Conservation (phyloP, 306 rosid genomes). For the Begonia peltatifolia region DNA sequence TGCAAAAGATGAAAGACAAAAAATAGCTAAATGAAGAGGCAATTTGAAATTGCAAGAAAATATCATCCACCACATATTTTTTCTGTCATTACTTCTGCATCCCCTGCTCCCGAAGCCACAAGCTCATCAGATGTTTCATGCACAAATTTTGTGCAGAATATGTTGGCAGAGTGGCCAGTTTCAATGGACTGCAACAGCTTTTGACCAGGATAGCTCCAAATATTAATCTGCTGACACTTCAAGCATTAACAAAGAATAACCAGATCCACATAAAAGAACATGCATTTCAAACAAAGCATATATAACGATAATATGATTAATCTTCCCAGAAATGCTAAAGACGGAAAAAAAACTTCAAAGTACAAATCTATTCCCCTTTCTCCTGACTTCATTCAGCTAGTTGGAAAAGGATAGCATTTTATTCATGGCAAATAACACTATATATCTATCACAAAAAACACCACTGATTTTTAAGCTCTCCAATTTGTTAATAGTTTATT, state of each 20-base stretch:
- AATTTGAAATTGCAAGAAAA: not conserved
- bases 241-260: not conserved
- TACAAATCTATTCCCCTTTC: no score
- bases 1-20: constrained; percentile 19
- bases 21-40: not conserved
- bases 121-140: constrained; percentile 96
- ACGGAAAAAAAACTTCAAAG: no score
- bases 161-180: constrained; percentile 84
- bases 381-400: no score
- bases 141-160: constrained; percentile 88
- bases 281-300: no score
- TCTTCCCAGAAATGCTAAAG: no score
- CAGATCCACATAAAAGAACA: no score
- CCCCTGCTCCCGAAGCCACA: constrained; percentile 96
- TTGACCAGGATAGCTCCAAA: constrained; percentile 63
- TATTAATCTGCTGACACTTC: constrained; percentile 52
- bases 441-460: no score
- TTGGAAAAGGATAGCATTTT: no score
- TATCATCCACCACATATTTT: not conserved
- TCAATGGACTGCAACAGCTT: constrained; percentile 76
- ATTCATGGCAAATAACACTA: no score
- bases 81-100: constrained; percentile 58
- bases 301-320: no score
- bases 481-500: no score
- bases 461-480: no score